Evolutionary conservation across 1,284 basidiomycete species (phyloP).

Genomic region (Cutaneotrichosporon sp.): DNA sequence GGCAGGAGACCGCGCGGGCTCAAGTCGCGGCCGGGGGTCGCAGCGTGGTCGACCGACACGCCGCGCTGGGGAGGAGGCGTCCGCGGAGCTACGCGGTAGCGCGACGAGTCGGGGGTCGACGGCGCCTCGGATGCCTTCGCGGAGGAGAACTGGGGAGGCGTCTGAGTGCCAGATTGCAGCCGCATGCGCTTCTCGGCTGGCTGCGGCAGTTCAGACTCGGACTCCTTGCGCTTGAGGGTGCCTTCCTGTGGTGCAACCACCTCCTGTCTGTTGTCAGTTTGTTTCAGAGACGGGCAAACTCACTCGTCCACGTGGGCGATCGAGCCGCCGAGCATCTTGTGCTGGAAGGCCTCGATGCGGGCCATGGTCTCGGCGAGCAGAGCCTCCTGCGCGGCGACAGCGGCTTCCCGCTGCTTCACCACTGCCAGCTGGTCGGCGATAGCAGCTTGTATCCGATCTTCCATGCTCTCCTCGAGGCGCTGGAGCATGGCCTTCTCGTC

Average conservation of each 20-base stretch:
- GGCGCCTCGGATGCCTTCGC: neutral
- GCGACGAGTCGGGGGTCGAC: neutral
- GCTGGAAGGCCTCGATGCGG: constrained; percentile 1
- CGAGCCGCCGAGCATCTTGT: no score
- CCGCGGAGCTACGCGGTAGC: neutral
- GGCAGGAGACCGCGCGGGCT: neutral
- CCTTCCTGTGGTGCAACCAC: neutral
- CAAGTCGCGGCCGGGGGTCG: neutral
- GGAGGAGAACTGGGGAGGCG: neutral
- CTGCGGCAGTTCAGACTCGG: neutral
- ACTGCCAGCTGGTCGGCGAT: neutral
- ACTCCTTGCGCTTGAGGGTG: neutral
- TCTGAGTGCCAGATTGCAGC: neutral
- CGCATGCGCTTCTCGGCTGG: neutral
- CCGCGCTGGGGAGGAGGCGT: neutral
- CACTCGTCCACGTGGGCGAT: no score
- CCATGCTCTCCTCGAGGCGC: constrained; percentile 6
- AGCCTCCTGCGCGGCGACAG: constrained; percentile 27
- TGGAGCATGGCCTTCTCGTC: neutral
- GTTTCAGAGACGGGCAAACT: neutral
- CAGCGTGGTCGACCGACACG: neutral
- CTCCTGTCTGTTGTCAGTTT: neutral
- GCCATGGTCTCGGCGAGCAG: constrained; percentile 14
- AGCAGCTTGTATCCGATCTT: neutral
- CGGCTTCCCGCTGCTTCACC: constrained; percentile 19